Conservation (phyloP, 768 basidiomycete genomes). For the Gymnopilus junonius region DNA sequence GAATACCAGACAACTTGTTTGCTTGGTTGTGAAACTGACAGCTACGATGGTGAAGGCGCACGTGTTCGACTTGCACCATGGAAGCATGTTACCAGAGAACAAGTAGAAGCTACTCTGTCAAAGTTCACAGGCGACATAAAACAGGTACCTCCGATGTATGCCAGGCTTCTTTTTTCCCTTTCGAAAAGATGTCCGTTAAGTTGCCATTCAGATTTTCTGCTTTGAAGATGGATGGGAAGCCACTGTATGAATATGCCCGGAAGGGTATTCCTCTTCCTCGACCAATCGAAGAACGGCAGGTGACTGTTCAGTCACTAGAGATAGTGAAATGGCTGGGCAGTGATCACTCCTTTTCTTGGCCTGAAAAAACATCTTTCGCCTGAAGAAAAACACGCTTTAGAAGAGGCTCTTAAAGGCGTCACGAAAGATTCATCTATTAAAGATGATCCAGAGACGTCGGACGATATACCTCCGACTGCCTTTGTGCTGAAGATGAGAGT, state of each 20-base stretch:
- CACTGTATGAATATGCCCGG: conserved; percentile 94
- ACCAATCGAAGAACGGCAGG: conserved; percentile 87
- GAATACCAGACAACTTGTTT: conserved; percentile 92
- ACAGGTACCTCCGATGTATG: conserved; percentile 92
- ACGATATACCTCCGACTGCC: conserved; percentile 60
- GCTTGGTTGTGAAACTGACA: conserved; percentile 93
- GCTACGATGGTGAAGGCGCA: conserved; percentile 90
- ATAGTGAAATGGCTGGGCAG: conserved; percentile 77
- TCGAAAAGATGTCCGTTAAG: background rate
- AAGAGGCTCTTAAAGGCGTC: conserved; percentile 60
- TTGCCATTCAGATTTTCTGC: conserved; percentile 81
- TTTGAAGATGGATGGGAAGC: conserved; percentile 97
- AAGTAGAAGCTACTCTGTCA: conserved; percentile 69
- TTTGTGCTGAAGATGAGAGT: conserved; percentile 93
- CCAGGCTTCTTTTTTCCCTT: conserved; percentile 17
- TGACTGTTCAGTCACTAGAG: conserved; percentile 81
- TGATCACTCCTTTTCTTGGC: conserved; percentile 80
- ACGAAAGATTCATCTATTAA: conserved; percentile 43
- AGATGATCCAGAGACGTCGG: conserved; percentile 40
- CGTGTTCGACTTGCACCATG: conserved; percentile 78
- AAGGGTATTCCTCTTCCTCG: conserved; percentile 89
- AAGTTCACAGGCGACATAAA: conserved; percentile 86
- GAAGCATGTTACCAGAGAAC: conserved; percentile 81
- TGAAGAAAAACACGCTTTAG: conserved; percentile 73
- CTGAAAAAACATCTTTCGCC: conserved; percentile 68